These are phyloP conservation scores for Phaffia rhodozyma DNA, from an alignment of 1,284 basidiomycete genomes.

Conservation along the genomic window DNA sequence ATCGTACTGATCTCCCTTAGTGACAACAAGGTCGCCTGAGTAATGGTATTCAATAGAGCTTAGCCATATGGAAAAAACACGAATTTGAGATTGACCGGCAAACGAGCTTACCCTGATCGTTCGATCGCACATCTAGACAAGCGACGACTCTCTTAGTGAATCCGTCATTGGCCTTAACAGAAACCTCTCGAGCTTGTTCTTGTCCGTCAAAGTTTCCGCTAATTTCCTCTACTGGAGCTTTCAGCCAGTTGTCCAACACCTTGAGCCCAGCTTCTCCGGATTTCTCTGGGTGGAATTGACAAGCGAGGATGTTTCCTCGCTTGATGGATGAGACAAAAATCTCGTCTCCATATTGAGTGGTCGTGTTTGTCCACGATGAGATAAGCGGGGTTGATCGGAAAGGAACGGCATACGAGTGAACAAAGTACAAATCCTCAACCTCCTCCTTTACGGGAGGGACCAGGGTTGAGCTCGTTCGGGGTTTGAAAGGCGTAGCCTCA, in stretches of 20 bases:
- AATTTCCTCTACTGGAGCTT: conserved; percentile 34
- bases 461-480: conserved; percentile 26
- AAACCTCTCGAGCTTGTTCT: conserved; percentile 13
- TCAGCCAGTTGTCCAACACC: conserved; percentile 73
- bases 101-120: conserved; percentile 45
- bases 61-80: too few relatives aligned
- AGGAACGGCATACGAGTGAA: conserved; percentile 75
- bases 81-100: too few relatives aligned
- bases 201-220: conserved; percentile 20
- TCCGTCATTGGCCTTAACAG: conserved; percentile 37
- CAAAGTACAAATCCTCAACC: conserved; percentile 75
- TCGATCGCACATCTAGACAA: conserved; percentile 94
- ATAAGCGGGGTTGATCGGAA: conserved; percentile 34
- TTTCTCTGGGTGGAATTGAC: conserved; percentile 98
- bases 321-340: conserved; percentile 80
- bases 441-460: conserved; percentile 42
- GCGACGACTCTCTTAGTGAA: conserved; percentile 92
- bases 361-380: conserved; percentile 62
- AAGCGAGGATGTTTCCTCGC: conserved; percentile 78
- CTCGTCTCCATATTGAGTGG: conserved; percentile 87
- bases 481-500: conserved; percentile 36
- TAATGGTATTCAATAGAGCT: neutral
- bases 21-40: conserved; percentile 91
- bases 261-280: conserved; percentile 81
- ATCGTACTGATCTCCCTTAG: conserved; percentile 98